Percentiles rank a stretch among this genome's conserved stretches.
Conservation (phyloP, 306 rosid genomes). For the Pyrus bretschneideri region DNA sequence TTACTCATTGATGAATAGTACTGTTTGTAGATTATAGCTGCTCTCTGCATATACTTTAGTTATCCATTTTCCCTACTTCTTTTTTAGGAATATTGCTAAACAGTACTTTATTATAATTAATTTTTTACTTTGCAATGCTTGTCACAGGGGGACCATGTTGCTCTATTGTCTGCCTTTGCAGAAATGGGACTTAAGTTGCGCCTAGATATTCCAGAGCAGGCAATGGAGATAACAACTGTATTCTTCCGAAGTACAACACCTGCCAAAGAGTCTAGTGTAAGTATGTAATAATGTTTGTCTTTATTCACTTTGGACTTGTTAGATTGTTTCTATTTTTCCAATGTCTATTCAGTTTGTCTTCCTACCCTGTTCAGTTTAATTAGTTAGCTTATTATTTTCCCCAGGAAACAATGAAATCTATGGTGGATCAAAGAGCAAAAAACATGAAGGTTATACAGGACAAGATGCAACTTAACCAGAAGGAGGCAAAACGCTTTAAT, state of each 20-base stretch:
- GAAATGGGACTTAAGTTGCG: conserved; percentile 98
- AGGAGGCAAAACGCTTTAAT: conserved; percentile 84
- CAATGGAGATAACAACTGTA: conserved; percentile 69
- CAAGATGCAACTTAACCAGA: conserved; percentile 67
- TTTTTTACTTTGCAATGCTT: conserved; percentile 18
- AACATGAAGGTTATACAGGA: conserved; percentile 84
- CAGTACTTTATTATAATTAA: background rate
- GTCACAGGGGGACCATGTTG: conserved; percentile 84
- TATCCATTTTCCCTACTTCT: background rate
- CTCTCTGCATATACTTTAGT: background rate
- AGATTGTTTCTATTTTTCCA: background rate
- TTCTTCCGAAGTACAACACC: conserved; percentile 81
- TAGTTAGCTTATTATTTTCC: conserved; percentile 22
- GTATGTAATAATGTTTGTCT: conserved; percentile 17
- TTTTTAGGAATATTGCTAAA: conserved; percentile 3
- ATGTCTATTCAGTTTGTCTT: conserved; percentile 1
- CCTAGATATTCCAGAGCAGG: conserved; percentile 93
- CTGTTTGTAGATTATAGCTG: background rate
- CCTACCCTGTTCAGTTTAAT: background rate
- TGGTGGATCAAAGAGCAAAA: conserved; percentile 64
- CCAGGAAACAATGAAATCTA: conserved; percentile 63
- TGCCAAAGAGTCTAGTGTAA: conserved; percentile 62
- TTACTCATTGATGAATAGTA: background rate
- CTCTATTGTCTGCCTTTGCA: conserved; percentile 88
- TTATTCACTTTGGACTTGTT: conserved; percentile 7